Percentiles rank a stretch among this genome's conserved stretches.
Conservation (phyloP, 768 basidiomycete genomes). For the Tylopilus plumbeoviolaceoides region DNA sequence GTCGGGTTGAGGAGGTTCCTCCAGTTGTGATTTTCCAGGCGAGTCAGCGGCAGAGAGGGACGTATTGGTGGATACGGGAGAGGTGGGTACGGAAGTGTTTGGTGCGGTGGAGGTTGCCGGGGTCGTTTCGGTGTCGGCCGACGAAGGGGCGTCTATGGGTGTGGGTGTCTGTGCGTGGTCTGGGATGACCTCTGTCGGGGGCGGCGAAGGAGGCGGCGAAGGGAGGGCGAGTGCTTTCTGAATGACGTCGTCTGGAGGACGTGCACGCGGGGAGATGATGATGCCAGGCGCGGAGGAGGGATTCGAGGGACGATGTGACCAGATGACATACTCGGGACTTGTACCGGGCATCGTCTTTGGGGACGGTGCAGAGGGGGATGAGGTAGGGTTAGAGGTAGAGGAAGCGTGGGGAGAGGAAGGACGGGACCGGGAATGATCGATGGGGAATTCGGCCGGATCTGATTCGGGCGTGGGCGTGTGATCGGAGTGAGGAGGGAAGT, state of each 20-base stretch:
- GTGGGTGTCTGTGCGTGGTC: slow-evolving; percentile 7
- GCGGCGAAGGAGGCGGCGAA: slow-evolving; percentile 48
- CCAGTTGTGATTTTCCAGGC: slow-evolving; percentile 6
- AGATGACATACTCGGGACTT: slow-evolving; percentile 52
- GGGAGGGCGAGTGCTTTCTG: slow-evolving; percentile 49
- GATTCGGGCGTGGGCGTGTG: background rate
- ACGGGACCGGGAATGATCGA: slow-evolving; percentile 9
- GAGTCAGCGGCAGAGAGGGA: slow-evolving; percentile 44
- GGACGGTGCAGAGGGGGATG: slow-evolving; percentile 5
- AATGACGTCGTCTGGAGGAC: slow-evolving; percentile 58
- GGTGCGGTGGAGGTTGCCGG: slow-evolving; percentile 49
- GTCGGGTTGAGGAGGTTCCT: slow-evolving; percentile 13
- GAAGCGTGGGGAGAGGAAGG: slow-evolving; percentile 2
- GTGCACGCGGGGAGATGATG: slow-evolving; percentile 63
- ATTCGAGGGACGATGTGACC: slow-evolving; percentile 67
- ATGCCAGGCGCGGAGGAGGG: slow-evolving; percentile 64
- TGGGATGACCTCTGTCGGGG: slow-evolving; percentile 12
- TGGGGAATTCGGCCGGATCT: too few relatives aligned
- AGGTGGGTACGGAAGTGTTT: slow-evolving; percentile 44
- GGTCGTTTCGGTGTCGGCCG: slow-evolving; percentile 45
- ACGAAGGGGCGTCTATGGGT: slow-evolving; percentile 38
- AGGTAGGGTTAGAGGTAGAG: background rate
- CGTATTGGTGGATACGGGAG: slow-evolving; percentile 58
- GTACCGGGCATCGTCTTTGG: background rate
- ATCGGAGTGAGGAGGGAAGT: background rate